phyloP scores from a whole-genome alignment of 768 basidiomycete species.

The Cubamyces sp. region DNA sequence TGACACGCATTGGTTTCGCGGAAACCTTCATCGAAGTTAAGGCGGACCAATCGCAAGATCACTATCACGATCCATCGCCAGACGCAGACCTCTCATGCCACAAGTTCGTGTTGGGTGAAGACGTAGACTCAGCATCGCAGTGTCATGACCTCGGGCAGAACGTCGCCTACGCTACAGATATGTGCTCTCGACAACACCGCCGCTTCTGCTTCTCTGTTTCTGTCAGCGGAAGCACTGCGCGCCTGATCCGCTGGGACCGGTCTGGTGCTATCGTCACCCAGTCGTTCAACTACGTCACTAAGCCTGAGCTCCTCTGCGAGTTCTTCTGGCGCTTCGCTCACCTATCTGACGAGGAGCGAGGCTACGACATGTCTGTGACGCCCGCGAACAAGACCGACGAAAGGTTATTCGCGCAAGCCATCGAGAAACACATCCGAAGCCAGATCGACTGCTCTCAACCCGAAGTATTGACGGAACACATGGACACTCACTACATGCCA shows the following conservation, averaged over 20 bases:
- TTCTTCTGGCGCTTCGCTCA: conserved; percentile 1
- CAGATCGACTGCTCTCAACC: not conserved
- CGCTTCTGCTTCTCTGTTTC: not conserved
- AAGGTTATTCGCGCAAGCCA: not conserved
- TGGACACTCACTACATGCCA: not conserved
- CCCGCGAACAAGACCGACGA: not conserved
- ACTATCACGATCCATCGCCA: not conserved
- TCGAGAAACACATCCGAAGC: not conserved
- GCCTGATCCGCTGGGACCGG: conserved; percentile 9
- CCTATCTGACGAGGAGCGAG: conserved; percentile 1
- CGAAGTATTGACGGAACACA: not conserved
- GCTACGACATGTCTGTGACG: conserved; percentile 10
- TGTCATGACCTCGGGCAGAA: not conserved
- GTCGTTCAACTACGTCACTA: conserved; percentile 6
- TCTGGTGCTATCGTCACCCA: conserved; percentile 9
- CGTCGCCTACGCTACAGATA: conserved; percentile 6
- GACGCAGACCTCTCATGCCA: not conserved
- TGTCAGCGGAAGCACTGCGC: not conserved
- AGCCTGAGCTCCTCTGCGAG: not conserved
- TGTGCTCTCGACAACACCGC: conserved; percentile 13
- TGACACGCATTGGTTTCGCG: conserved; percentile 7
- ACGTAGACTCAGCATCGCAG: not conserved
- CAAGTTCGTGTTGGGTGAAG: not conserved
- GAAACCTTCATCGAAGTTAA: conserved; percentile 11
- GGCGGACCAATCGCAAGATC: not conserved